Evolutionary conservation across 306 rosid genomes (phyloP), one percentile per base, ranked within the genome.

Genomic region (Pyrus betulifolia): DNA sequence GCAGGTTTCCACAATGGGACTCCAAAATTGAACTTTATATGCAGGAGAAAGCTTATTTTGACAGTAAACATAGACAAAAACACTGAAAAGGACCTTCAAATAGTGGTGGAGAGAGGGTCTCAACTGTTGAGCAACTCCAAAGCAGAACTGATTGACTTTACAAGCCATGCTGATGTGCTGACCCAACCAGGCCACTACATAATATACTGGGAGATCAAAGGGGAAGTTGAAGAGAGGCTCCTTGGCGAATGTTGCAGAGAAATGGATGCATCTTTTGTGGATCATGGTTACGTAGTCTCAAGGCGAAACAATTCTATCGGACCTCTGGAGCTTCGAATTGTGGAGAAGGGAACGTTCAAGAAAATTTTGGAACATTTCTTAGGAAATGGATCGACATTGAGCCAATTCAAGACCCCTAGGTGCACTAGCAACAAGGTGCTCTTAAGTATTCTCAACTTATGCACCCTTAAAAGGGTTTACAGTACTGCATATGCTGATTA

Each of bases 321-420:
- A 1, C 96, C 98, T 6, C 79, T 94, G 0, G 87, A 89, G 80
- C 96, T 94, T 3, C 69, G 96, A 68, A 59, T 92, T 46, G 90
- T 94, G 67, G 91, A 89, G 75, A 84, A 78, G 61, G 98, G 97
- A 0, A 86, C 95, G 31, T 94, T 92, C 74, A 90, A 76, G 84
- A 92, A 89, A 81, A 89, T 94, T 35, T 69, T 94, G 83, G 98
- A 94, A 22, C 62, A 74, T 28, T 94, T 84, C 70, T 82, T 92
- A 0, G 88, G 89, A 0, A 90, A 84, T 51, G 98, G 98, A 3
- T 88, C 91, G 0, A 95, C 95, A 0, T 28, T 94, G 76, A 84
- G 94, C 89, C 98, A 94, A 35, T 94, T 87, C 76, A 94, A 94
- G 93, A 94, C 91, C 8, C 98, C 98, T 17, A 80, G 98, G 83